phyloP scores from a whole-genome alignment of 495 filamentous ascomycete genomes.

The Podospora tetraspora region DNA sequence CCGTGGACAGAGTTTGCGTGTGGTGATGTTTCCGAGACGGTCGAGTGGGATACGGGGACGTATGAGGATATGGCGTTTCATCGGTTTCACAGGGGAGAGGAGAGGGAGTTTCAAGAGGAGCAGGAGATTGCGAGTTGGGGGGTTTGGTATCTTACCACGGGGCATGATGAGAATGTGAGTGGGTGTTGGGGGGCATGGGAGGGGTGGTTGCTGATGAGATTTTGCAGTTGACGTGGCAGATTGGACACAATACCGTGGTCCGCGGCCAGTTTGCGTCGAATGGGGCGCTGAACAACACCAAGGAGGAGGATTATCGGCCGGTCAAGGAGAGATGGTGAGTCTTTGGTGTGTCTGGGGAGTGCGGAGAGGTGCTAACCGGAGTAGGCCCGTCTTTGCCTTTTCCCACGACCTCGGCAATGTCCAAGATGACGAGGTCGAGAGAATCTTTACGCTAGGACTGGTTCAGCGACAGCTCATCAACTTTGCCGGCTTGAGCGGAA shows the following conservation, averaged over 20 bases:
- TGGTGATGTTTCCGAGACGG: slow-evolving; percentile 32
- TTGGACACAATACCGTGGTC: slow-evolving; percentile 59
- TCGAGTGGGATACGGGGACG: slow-evolving; percentile 37
- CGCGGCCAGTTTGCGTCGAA: slow-evolving; percentile 60
- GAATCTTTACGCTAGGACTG: slow-evolving; percentile 74
- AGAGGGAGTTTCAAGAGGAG: slow-evolving; percentile 64
- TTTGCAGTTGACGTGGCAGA: slow-evolving; percentile 52
- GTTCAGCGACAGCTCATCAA: slow-evolving; percentile 69
- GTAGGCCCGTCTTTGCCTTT: slow-evolving; percentile 79
- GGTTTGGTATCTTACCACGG: slow-evolving; percentile 64
- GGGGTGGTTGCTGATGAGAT: slow-evolving; percentile 18
- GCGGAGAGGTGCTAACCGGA: slow-evolving; percentile 13
- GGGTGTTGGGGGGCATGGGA: too few relatives aligned
- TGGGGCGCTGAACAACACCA: slow-evolving; percentile 57
- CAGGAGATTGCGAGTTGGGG: slow-evolving; percentile 82
- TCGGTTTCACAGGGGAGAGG: slow-evolving; percentile 54
- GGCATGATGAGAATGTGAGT: slow-evolving; percentile 33
- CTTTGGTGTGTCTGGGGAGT: neutral
- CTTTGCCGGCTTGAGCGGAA: slow-evolving; percentile 64
- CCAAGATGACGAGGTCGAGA: slow-evolving; percentile 26
- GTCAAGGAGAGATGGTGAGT: slow-evolving; percentile 63
- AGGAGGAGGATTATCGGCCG: slow-evolving; percentile 60
- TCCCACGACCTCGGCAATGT: slow-evolving; percentile 63
- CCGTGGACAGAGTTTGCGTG: slow-evolving; percentile 40
- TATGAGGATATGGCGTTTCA: slow-evolving; percentile 41